Evolutionary conservation across 2,329 filamentous ascomycete genomes (phyloP).

Genomic region (Byssothecium circinans): DNA sequence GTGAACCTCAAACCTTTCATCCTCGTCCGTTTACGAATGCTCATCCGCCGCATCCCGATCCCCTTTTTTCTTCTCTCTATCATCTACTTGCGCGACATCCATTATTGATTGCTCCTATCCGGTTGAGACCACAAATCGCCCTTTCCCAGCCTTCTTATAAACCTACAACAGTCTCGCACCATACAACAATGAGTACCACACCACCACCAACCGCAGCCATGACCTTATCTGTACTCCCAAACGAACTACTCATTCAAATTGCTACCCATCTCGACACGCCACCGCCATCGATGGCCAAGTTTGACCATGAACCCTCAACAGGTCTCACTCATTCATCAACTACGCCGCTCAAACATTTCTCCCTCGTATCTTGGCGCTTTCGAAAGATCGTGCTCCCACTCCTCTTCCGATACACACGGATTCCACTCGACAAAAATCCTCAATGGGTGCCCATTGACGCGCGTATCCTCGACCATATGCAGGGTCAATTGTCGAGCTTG

Average conservation of each 20-base stretch:
- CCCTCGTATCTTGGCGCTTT: conserved; percentile 36
- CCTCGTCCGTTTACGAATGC: not conserved
- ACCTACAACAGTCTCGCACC: not conserved
- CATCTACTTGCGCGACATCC: too few relatives aligned
- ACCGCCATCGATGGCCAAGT: conserved; percentile 37
- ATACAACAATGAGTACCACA: too few relatives aligned
- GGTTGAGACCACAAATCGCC: not conserved
- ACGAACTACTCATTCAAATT: conserved; percentile 42
- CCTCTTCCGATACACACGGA: conserved; percentile 34
- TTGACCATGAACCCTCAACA: conserved; percentile 35
- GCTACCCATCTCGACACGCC: conserved; percentile 31
- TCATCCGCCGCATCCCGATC: not conserved
- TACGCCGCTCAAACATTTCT: conserved; percentile 34
- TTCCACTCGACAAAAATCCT: conserved; percentile 29
- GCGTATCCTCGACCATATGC: conserved; percentile 37
- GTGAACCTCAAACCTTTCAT: not conserved
- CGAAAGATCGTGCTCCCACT: conserved; percentile 35
- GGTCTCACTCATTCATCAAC: conserved; percentile 25
- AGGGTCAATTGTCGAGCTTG: conserved; percentile 30
- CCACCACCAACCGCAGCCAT: not conserved
- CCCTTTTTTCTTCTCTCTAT: not conserved
- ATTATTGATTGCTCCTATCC: too few relatives aligned
- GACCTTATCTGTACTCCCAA: conserved; percentile 35
- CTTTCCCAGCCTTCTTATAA: not conserved
- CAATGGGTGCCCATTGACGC: conserved; percentile 41